Evolutionary conservation across 805 yeast species (phyloP).

Genomic region (Jamesozyma gamospora): DNA sequence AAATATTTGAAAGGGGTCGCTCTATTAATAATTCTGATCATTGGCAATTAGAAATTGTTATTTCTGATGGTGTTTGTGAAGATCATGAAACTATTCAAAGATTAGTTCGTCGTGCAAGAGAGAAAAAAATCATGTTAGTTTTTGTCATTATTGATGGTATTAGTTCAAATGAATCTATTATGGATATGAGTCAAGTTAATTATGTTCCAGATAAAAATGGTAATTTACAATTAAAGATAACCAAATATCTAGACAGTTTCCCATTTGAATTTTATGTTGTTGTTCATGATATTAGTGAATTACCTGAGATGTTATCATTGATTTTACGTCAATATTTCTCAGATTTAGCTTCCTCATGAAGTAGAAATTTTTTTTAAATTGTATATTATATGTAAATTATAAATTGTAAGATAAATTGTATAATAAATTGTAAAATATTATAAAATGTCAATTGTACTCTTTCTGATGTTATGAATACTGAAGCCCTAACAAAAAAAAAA

Average conservation of each 20-base stretch:
- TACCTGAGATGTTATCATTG: slow-evolving; percentile 83
- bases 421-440: neutral
- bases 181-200: slow-evolving; percentile 90
- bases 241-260: slow-evolving; percentile 81
- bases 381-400: too few species aligned
- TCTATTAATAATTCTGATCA: slow-evolving; percentile 50
- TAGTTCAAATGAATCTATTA: slow-evolving; percentile 63
- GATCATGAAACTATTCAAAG: slow-evolving; percentile 77
- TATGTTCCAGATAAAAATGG: slow-evolving; percentile 68
- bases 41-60: slow-evolving; percentile 88
- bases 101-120: slow-evolving; percentile 84
- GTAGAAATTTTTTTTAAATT: too few species aligned
- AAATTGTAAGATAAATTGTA: neutral
- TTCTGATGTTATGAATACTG: neutral
- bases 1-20: slow-evolving; percentile 53
- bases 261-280: slow-evolving; percentile 96
- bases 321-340: slow-evolving; percentile 88
- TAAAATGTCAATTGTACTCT: neutral
- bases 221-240: slow-evolving; percentile 60
- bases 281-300: slow-evolving; percentile 76
- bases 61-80: slow-evolving; percentile 96
- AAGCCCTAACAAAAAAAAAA: neutral
- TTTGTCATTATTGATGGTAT: slow-evolving; percentile 91
- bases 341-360: slow-evolving; percentile 41
- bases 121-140: slow-evolving; percentile 86